phyloP scores from a whole-genome alignment of 192 early-diverging fungal genomes.

The Powellomyces hirtus region DNA sequence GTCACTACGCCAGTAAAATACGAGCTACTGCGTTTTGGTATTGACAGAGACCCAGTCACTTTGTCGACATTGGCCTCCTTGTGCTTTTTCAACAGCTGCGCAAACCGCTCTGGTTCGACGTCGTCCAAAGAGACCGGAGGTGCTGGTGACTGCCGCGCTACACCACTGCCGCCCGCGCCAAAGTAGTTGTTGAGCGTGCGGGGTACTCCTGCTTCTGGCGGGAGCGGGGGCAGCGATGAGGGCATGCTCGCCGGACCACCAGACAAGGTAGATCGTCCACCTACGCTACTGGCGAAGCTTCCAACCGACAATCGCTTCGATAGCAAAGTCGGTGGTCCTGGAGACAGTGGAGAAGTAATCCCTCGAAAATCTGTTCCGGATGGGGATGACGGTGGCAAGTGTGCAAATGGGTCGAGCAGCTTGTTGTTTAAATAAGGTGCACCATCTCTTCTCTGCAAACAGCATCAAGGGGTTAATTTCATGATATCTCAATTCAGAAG shows the following conservation, averaged over 20 bases:
- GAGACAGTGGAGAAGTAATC: too few species aligned
- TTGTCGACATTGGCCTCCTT: slow-evolving; percentile 26
- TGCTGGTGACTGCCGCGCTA: too few species aligned
- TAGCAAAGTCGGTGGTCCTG: background rate
- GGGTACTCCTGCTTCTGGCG: background rate
- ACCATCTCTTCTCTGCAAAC: too few species aligned
- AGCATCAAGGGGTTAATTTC: too few species aligned
- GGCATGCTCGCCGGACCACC: background rate
- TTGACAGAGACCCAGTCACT: slow-evolving; percentile 7
- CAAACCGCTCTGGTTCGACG: slow-evolving; percentile 17
- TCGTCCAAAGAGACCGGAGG: background rate
- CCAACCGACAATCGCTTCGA: background rate
- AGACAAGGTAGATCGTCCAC: background rate
- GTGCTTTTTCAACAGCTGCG: slow-evolving; percentile 25
- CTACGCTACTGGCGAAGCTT: too few species aligned
- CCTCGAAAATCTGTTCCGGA: too few species aligned
- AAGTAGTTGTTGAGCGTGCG: background rate
- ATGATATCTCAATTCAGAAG: too few species aligned
- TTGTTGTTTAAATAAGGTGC: too few species aligned
- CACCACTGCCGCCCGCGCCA: too few species aligned
- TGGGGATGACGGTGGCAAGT: too few species aligned
- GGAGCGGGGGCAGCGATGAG: background rate
- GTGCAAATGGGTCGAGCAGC: too few species aligned
- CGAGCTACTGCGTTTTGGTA: slow-evolving; percentile 25
- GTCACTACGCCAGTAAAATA: too few species aligned